Evolutionary conservation across 2,329 filamentous ascomycete genomes (phyloP), one percentile per base, ranked within the genome.

Genomic region (Nigrospora osmanthi): DNA sequence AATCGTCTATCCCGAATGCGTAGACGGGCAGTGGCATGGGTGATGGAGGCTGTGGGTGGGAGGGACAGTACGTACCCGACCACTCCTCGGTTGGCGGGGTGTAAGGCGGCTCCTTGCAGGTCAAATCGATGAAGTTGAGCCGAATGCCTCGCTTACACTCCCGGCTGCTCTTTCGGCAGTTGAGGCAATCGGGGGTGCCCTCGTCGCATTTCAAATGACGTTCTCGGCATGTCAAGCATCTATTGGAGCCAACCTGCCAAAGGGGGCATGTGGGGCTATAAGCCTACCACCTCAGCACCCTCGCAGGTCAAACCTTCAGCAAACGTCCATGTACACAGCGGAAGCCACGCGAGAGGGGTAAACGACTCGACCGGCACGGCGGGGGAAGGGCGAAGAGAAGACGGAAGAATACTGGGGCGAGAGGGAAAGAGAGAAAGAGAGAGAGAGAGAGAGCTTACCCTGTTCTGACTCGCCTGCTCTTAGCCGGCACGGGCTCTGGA

Each of bases 181-280:
- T 96, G 56, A 85, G 72, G 51, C 77, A 81, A 32, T 73, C 68
- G 6, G 76, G 77, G 4, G 66, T 56, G 6, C 73, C 83, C 63
- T 95, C 89, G 59, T 95, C 90, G 63, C 90, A 95, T 64, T 95
- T 95, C 42, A 95, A 71, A 70, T 95, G 90, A 39, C 89, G 75
- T 63, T 95, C 87, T 54, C 90, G 77, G 64, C 90, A 96, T 3
- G 90, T 96, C 52, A 95, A 69, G 62, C 90, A 96, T 38, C 42
- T 38, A 35, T 38, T 34, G 12, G 11, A 15, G 42, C 14, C 16
- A 32, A 44, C 35, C 35, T 44, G 35, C 35, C n/a, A 28, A 38
- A 32, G 28, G 42, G 38, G 28, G 35, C 36, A 37, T 38, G 42
- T 19, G 28, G 42, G 19, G 23, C 34, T 11, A 12, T 28, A 33